Conservation (phyloP, 805 yeast species). For the Pichia eremophila region DNA sequence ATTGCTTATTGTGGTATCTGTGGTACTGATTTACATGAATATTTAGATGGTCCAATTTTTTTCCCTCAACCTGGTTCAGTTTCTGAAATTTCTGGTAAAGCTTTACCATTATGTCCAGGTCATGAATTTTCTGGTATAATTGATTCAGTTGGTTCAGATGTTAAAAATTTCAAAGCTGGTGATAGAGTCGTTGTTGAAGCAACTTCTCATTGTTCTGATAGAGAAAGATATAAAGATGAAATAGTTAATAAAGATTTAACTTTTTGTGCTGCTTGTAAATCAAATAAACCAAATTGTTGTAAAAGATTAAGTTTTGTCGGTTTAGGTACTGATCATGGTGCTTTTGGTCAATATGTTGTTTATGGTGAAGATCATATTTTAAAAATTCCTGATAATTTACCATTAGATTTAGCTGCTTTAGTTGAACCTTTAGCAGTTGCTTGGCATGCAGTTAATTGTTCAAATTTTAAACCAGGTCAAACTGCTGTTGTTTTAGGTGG, state of each 20-base stretch:
- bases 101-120: slow-evolving; percentile 30
- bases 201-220: slow-evolving; percentile 40
- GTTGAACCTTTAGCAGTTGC: slow-evolving; percentile 52
- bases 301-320: slow-evolving; percentile 36
- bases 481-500: slow-evolving; percentile 47
- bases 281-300: slow-evolving; percentile 39
- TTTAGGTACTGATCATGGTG: slow-evolving; percentile 42
- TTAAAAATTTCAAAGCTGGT: slow-evolving; percentile 36
- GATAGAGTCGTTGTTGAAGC: slow-evolving; percentile 59
- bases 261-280: slow-evolving; percentile 34
- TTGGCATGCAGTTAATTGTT: slow-evolving; percentile 48
- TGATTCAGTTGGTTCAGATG: slow-evolving; percentile 36
- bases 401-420: slow-evolving; percentile 36
- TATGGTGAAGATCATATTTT: slow-evolving; percentile 29
- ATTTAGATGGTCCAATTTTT: slow-evolving; percentile 49
- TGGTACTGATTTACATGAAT: slow-evolving; percentile 55
- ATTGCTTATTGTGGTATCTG: slow-evolving; percentile 50
- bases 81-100: slow-evolving; percentile 32
- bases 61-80: slow-evolving; percentile 27
- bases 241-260: slow-evolving; percentile 20
- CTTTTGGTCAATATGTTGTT: slow-evolving; percentile 32
- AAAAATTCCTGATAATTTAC: slow-evolving; percentile 23
- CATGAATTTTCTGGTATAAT: slow-evolving; percentile 25
- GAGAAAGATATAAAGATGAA: slow-evolving; percentile 25
- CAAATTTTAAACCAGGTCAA: slow-evolving; percentile 34